Percentiles rank a stretch among this genome's conserved stretches.
phyloP scores from a whole-genome alignment of 768 basidiomycete genomes.

The Hydnomerulius pinastri region DNA sequence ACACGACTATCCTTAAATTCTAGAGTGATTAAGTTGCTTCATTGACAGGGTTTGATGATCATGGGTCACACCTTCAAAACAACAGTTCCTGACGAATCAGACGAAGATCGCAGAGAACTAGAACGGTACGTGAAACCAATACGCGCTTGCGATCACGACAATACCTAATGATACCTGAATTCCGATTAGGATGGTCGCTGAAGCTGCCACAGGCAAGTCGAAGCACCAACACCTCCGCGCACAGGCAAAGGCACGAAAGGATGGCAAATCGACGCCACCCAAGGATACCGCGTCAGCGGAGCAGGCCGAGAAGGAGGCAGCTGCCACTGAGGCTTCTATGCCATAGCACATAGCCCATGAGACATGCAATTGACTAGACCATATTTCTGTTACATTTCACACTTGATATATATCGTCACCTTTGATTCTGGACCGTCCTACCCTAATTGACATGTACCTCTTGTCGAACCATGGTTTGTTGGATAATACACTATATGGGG shows the following conservation, averaged over 20 bases:
- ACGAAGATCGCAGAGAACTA: conserved; percentile 91
- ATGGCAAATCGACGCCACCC: conserved; percentile 41
- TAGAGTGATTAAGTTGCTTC: not conserved
- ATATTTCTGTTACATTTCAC: conserved; percentile 13
- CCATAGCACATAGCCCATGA: conserved; percentile 12
- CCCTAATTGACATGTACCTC: conserved; percentile 22
- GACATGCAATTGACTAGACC: not conserved
- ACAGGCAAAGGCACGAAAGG: conserved; percentile 28
- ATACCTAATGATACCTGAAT: conserved; percentile 2
- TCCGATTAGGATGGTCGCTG: conserved; percentile 73
- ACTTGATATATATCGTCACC: conserved; percentile 17
- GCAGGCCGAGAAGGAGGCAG: conserved; percentile 17
- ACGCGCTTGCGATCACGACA: not conserved
- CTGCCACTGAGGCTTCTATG: conserved; percentile 10
- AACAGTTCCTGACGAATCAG: conserved; percentile 83
- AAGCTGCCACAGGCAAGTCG: conserved; percentile 74
- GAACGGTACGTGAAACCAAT: conserved; percentile 64
- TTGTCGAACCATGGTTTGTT: conserved; percentile 10
- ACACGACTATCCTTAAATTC: not conserved
- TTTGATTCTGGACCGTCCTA: conserved; percentile 14
- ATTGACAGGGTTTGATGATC: conserved; percentile 72
- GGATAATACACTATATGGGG: conserved; percentile 8
- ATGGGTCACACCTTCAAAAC: conserved; percentile 90
- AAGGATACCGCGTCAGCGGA: conserved; percentile 33
- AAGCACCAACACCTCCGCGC: conserved; percentile 48